These are phyloP conservation scores for Stemphylium beticola DNA, from an alignment of 2,329 filamentous ascomycete species.

Conservation along the genomic window DNA sequence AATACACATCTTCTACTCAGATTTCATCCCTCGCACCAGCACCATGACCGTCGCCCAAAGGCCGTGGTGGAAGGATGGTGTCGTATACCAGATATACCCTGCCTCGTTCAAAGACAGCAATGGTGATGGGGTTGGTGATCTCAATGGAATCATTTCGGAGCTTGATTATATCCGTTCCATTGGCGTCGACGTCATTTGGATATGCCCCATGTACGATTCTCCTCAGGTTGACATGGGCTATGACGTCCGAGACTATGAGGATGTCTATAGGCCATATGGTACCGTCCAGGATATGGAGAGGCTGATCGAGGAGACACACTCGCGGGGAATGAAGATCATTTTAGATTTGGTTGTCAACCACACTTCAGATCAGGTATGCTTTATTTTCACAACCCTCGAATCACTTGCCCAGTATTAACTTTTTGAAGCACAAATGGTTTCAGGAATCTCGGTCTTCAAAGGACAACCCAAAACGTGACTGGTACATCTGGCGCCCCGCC, in stretches of 20 bases:
- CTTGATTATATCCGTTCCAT: slow-evolving; percentile 62
- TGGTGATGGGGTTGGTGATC: slow-evolving; percentile 62
- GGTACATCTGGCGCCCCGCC: slow-evolving; percentile 62
- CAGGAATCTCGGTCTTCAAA: slow-evolving; percentile 59
- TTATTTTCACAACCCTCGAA: not conserved
- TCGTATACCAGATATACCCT: slow-evolving; percentile 68
- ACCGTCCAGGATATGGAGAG: slow-evolving; percentile 50
- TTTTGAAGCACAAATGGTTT: slow-evolving; percentile 61
- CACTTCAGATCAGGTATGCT: slow-evolving; percentile 44
- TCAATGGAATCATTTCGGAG: slow-evolving; percentile 64
- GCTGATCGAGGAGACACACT: slow-evolving; percentile 45
- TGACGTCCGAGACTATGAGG: slow-evolving; percentile 50
- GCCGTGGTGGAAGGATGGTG: slow-evolving; percentile 66
- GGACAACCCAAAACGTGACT: slow-evolving; percentile 59
- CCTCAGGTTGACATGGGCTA: slow-evolving; percentile 56
- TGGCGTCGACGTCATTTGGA: slow-evolving; percentile 48
- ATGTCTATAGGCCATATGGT: slow-evolving; percentile 49
- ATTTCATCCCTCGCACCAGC: not conserved
- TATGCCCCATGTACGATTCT: slow-evolving; percentile 52
- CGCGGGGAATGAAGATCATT: slow-evolving; percentile 47
- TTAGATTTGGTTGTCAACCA: slow-evolving; percentile 52
- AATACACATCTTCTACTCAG: not conserved
- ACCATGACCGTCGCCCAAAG: slow-evolving; percentile 41
- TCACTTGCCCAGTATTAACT: slow-evolving; percentile 9
- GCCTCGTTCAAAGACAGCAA: slow-evolving; percentile 67